Evolutionary conservation across 2,329 filamentous ascomycete genomes (phyloP).

Genomic region (Cytospora paraplurivora): DNA sequence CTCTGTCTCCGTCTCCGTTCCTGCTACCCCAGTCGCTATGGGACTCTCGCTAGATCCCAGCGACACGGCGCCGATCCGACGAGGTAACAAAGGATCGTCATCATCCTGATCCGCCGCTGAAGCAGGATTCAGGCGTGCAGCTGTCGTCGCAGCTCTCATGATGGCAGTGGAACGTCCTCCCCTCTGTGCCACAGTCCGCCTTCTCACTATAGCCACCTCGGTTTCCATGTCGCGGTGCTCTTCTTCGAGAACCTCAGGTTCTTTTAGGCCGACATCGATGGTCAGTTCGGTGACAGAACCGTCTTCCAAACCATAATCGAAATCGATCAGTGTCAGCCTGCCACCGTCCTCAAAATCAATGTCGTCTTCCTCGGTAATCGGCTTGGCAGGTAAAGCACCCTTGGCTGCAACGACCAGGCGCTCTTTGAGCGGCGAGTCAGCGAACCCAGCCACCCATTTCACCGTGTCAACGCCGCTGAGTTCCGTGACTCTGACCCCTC

Average conservation of each 20-base stretch:
- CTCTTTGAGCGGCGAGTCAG: conserved; percentile 51
- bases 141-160: conserved; percentile 52
- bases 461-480: conserved; percentile 68
- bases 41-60: conserved; percentile 29
- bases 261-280: conserved; percentile 73
- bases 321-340: conserved; percentile 72
- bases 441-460: conserved; percentile 68
- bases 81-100: conserved; percentile 57
- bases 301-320: conserved; percentile 62
- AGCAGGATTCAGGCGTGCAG: conserved; percentile 39
- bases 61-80: conserved; percentile 46
- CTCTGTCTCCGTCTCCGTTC: conserved; percentile 48
- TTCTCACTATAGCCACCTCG: conserved; percentile 77
- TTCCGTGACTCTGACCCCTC: conserved; percentile 66
- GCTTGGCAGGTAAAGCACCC: conserved; percentile 62
- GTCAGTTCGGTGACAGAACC: conserved; percentile 60
- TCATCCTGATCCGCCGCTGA: conserved; percentile 37
- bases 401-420: conserved; percentile 71
- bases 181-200: conserved; percentile 70
- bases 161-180: conserved; percentile 51
- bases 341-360: conserved; percentile 79
- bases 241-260: conserved; percentile 71
- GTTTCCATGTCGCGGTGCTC: conserved; percentile 73
- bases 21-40: conserved; percentile 41
- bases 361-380: conserved; percentile 64